Base-by-base conservation (phyloP, 2,329 filamentous ascomycete species). In the Claviceps lovelessii region DNA sequence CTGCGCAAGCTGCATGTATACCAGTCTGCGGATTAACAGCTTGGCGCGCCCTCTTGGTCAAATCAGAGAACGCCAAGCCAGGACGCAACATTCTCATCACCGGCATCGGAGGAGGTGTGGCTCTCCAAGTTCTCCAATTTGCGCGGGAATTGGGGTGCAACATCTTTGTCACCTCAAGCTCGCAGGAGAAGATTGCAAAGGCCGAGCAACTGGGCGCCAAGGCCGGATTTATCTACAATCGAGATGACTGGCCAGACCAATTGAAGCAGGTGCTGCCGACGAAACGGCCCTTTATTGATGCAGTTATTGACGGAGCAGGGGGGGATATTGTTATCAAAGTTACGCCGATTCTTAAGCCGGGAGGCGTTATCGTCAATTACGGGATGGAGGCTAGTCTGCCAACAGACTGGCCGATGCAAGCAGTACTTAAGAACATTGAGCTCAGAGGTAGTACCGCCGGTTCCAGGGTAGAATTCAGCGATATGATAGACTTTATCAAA, bases 381-480 rank as follows among this genome's bases (percentile, higher is more conserved):
- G 91, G 93, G 57, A 96, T 97, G 91, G 97, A 90, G 0, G 73
- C 87, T 2, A 74, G 76, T 0, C 90, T 90, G 1, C 88, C 85
- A 71, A 91, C 95, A 84, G 82, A 88, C 53, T 96, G 88, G 78
- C 64, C 80, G 11, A 95, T 96, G 87, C 71, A 76, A 56, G 90
- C 90, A 0, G 86, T 93, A 11, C 70, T 97, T 57, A 87, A 85
- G 68, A 95, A 97, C 64, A 80, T 96, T 53, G 90, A 96, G 61
- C 76, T 97, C 33, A 79, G 80, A 52, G 91, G 91, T n/a, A 84
- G 80, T 13, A 96, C 90, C 0, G 95, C 96, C 90, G 91, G 91
- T 1, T 95, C 88, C 29, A 78, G 88, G 47, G 83, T 81, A 64
- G 93, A 97, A 70, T 97, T 96, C 65, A 74, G 75, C 17, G 88